These are phyloP conservation scores for Pleurozium schreberi DNA, from an alignment of 225 moss, liverwort and hornwort genomes.

Conservation along the genomic window DNA sequence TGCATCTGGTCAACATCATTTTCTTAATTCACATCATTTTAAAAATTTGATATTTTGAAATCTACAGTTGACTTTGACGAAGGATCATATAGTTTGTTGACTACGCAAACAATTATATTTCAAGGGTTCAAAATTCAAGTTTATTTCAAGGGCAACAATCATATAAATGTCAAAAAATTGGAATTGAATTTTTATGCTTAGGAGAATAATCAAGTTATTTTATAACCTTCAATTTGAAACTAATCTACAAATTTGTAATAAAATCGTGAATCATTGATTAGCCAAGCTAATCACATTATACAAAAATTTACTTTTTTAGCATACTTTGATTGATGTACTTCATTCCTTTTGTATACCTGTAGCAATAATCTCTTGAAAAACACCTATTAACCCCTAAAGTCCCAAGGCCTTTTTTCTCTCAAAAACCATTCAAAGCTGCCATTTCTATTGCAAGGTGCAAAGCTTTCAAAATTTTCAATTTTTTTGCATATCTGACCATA, in stretches of 20 bases:
- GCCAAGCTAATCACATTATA: fast-evolving
- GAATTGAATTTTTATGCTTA: neutral
- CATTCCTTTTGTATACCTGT: too few relatives aligned
- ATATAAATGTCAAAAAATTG: neutral
- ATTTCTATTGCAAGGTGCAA: too few relatives aligned
- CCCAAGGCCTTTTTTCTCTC: too few relatives aligned
- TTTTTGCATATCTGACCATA: too few relatives aligned
- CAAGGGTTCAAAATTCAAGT: neutral
- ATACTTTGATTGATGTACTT: neutral
- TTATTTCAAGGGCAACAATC: fast-evolving
- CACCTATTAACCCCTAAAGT: too few relatives aligned
- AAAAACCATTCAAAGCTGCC: too few relatives aligned
- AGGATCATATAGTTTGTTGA: neutral
- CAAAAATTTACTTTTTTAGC: neutral
- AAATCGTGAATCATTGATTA: fast-evolving
- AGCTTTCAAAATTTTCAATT: too few relatives aligned
- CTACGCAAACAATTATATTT: neutral
- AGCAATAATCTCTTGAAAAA: neutral
- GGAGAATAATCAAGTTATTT: neutral
- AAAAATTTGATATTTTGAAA: neutral
- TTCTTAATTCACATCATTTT: too few relatives aligned
- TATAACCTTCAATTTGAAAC: fast-evolving
- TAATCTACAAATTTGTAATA: neutral
- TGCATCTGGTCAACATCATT: neutral
- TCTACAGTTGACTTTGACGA: neutral